phyloP scores from a whole-genome alignment of 2,329 filamentous ascomycete species.

The Huntiella abstrusa region DNA sequence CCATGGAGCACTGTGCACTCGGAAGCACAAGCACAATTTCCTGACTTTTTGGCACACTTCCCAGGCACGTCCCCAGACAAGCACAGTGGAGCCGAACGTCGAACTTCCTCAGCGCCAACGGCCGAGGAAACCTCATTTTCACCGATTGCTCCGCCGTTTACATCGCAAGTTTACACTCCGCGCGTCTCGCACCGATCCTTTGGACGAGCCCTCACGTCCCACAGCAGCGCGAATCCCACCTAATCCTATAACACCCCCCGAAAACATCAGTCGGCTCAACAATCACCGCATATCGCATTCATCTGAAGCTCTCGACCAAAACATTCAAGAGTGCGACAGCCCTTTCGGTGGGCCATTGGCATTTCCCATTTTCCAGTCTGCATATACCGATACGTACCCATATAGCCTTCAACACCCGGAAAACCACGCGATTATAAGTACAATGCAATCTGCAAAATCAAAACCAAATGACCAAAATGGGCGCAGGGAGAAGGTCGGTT shows the following conservation, averaged over 20 bases:
- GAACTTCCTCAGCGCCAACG: constrained; percentile 6
- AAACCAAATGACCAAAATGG: constrained; percentile 35
- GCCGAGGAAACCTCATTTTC: constrained; percentile 4
- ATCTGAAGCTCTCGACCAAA: background rate
- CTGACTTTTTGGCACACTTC: background rate
- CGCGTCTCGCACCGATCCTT: constrained; percentile 5
- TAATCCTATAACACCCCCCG: background rate
- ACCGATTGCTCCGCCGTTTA: constrained; percentile 8
- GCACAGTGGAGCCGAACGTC: constrained; percentile 8
- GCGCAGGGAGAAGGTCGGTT: constrained; percentile 38
- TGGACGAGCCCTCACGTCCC: background rate
- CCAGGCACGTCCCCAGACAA: background rate
- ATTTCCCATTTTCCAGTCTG: too few relatives aligned
- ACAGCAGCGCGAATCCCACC: background rate
- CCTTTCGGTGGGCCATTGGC: background rate
- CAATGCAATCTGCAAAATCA: constrained; percentile 34
- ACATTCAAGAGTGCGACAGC: background rate
- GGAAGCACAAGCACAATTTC: constrained; percentile 1
- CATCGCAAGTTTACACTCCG: constrained; percentile 5
- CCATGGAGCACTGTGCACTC: background rate
- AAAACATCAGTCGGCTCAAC: background rate
- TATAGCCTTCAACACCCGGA: too few relatives aligned
- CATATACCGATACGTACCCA: too few relatives aligned
- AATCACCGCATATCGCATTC: background rate
- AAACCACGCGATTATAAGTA: too few relatives aligned